Evolutionary conservation across 2,329 filamentous ascomycete species (phyloP).

Genomic region (Phaeosphaeria sp.): DNA sequence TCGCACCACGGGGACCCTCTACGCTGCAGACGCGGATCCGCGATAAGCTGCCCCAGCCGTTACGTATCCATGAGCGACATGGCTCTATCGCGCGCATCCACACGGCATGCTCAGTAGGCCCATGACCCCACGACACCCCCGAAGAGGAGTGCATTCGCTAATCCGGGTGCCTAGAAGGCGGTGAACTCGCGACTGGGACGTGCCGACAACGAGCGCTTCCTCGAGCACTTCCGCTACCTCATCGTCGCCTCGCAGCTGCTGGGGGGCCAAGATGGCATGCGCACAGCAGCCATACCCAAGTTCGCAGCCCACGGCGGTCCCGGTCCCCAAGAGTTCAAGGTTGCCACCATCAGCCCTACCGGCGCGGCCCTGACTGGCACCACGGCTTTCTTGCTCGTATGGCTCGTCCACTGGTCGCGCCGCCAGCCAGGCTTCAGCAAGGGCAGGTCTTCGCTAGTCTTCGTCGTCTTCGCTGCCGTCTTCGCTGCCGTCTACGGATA

Average conservation of each 20-base stretch:
- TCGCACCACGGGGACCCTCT: constrained; percentile 59
- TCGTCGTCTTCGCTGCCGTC: constrained; percentile 59
- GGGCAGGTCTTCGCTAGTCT: constrained; percentile 57
- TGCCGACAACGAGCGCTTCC: constrained; percentile 81
- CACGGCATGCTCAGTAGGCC: constrained; percentile 45
- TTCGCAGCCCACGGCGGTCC: constrained; percentile 31
- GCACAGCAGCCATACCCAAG: constrained; percentile 37
- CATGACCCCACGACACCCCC: neutral
- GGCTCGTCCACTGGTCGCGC: constrained; percentile 74
- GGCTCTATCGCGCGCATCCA: constrained; percentile 49
- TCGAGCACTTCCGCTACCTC: constrained; percentile 92
- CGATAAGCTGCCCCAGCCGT: constrained; percentile 57
- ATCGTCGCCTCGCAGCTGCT: constrained; percentile 91
- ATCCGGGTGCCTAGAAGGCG: constrained; percentile 61
- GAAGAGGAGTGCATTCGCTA: constrained; percentile 6
- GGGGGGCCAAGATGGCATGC: constrained; percentile 62
- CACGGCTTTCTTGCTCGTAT: constrained; percentile 67
- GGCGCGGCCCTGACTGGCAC: constrained; percentile 71
- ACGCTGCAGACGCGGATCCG: constrained; percentile 58
- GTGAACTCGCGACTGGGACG: constrained; percentile 76
- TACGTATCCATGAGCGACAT: constrained; percentile 48
- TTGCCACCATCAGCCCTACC: constrained; percentile 63
- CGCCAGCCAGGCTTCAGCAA: constrained; percentile 62
- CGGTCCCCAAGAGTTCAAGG: constrained; percentile 43
- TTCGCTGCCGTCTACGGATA: constrained; percentile 72